Evolutionary conservation across 257 asterid genomes (phyloP).

Genomic region (Lycium barbarum): DNA sequence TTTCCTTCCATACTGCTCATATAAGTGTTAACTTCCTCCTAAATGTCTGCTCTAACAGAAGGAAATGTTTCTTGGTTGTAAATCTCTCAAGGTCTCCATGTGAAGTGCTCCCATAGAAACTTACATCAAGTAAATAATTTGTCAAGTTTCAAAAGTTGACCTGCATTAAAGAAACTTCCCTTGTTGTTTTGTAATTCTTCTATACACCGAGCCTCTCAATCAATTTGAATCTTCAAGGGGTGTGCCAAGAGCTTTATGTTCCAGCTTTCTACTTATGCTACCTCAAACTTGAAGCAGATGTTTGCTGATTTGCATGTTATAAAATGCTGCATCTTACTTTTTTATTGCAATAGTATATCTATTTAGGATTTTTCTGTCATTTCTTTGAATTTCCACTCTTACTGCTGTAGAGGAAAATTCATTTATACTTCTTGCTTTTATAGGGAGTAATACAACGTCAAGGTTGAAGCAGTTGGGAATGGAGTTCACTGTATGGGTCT

Average conservation of each 20-base stretch:
- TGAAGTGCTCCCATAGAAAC: slow-evolving; percentile 8
- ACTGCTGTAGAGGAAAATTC: slow-evolving; percentile 8
- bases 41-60: not conserved
- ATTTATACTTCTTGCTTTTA: slow-evolving; percentile 36
- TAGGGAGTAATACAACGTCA: slow-evolving; percentile 87
- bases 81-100: not conserved
- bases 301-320: not conserved
- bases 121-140: not conserved
- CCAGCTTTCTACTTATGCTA: slow-evolving; percentile 4
- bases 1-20: not conserved
- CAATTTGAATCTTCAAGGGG: not conserved
- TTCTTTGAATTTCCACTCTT: not conserved
- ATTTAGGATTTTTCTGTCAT: slow-evolving; percentile 10
- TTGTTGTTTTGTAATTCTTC: not conserved
- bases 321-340: slow-evolving; percentile 5
- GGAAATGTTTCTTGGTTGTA: not conserved
- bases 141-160: not conserved
- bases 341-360: slow-evolving; percentile 21
- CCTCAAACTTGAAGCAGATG: not conserved
- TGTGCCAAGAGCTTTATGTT: slow-evolving; percentile 10
- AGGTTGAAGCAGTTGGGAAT: slow-evolving; percentile 96
- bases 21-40: not conserved
- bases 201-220: not conserved
- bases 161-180: not conserved
- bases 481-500: slow-evolving; percentile 99